Percentiles rank a stretch among this genome's conserved stretches.
phyloP scores from a whole-genome alignment of 2,329 filamentous ascomycete genomes.

The Calonectria ilicicola region DNA sequence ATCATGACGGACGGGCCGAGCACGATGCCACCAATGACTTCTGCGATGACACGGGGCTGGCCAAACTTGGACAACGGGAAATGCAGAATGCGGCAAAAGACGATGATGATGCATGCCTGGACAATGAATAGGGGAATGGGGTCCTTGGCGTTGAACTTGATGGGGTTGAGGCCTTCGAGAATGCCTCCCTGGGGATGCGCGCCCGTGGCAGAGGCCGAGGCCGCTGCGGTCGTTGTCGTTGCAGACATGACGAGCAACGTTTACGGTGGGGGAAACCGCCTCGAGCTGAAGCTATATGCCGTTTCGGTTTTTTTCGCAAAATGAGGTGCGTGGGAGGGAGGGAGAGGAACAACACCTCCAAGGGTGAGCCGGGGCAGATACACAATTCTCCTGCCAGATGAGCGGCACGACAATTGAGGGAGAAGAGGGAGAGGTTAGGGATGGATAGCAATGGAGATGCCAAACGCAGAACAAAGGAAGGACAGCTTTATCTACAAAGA shows the following conservation, averaged over 20 bases:
- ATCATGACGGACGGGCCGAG: conserved; percentile 91
- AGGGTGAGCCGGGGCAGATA: not conserved
- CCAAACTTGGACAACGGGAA: conserved; percentile 82
- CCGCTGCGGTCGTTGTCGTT: conserved; percentile 38
- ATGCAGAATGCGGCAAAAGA: conserved; percentile 69
- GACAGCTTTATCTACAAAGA: not conserved
- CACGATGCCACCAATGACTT: conserved; percentile 87
- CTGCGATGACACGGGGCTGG: conserved; percentile 85
- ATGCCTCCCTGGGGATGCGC: conserved; percentile 68
- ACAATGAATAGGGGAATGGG: conserved; percentile 66
- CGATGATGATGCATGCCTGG: conserved; percentile 58
- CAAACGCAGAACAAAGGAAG: not conserved
- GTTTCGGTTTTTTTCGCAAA: not conserved
- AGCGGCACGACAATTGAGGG: not conserved
- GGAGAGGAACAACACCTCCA: not conserved
- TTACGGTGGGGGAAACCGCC: not conserved
- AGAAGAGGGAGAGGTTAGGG: not conserved
- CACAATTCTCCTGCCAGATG: too few relatives aligned
- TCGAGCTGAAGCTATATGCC: not conserved
- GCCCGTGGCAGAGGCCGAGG: conserved; percentile 46
- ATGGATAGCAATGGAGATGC: not conserved
- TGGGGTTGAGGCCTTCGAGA: conserved; percentile 77
- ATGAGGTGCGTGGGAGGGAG: not conserved
- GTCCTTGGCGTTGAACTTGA: conserved; percentile 75
- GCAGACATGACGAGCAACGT: conserved; percentile 31